A percentile compares a stretch with the other conserved stretches of the same genome.
phyloP scores from a whole-genome alignment of 2,329 filamentous ascomycete species.

The Colletotrichum tabaci region DNA sequence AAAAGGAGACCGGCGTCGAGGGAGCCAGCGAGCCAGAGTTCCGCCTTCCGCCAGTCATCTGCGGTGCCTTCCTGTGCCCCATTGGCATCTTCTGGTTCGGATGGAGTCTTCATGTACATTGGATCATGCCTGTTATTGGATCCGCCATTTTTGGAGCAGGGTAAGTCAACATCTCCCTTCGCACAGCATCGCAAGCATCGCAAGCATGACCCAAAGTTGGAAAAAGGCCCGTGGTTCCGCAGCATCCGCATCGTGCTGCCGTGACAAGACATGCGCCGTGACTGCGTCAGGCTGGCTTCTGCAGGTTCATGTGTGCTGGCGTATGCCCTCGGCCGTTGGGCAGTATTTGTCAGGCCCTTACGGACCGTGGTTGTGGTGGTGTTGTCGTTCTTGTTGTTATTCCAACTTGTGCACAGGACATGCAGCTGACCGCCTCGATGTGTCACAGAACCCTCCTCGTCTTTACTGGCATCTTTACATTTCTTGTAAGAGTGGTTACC shows the following conservation, averaged over 20 bases:
- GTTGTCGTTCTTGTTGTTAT: constrained; percentile 53
- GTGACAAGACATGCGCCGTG: constrained; percentile 34
- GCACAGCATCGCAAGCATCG: constrained; percentile 42
- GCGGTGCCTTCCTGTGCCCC: constrained; percentile 84
- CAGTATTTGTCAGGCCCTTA: constrained; percentile 51
- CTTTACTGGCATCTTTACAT: constrained; percentile 90
- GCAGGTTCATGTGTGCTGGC: constrained; percentile 35
- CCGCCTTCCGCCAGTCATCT: constrained; percentile 81
- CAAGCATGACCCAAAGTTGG: constrained; percentile 36
- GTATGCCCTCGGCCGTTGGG: constrained; percentile 44
- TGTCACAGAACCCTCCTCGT: constrained; percentile 77
- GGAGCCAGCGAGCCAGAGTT: constrained; percentile 87
- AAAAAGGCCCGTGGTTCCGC: constrained; percentile 37
- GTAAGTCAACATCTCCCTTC: constrained; percentile 61
- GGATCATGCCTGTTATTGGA: constrained; percentile 83
- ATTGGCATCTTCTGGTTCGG: constrained; percentile 90
- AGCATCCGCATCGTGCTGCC: constrained; percentile 22
- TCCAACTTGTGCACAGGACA: constrained; percentile 43
- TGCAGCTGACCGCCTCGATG: constrained; percentile 51
- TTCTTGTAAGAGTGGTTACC: constrained; percentile 73
- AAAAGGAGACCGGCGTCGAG: constrained; percentile 63
- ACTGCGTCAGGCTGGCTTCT: constrained; percentile 23
- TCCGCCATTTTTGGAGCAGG: constrained; percentile 79
- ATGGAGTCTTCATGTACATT: constrained; percentile 89
- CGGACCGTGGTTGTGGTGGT: constrained; percentile 28